These are phyloP conservation scores for Euphorbia schlechtendalii DNA, from an alignment of 441 rosid species.

Conservation along the genomic window DNA sequence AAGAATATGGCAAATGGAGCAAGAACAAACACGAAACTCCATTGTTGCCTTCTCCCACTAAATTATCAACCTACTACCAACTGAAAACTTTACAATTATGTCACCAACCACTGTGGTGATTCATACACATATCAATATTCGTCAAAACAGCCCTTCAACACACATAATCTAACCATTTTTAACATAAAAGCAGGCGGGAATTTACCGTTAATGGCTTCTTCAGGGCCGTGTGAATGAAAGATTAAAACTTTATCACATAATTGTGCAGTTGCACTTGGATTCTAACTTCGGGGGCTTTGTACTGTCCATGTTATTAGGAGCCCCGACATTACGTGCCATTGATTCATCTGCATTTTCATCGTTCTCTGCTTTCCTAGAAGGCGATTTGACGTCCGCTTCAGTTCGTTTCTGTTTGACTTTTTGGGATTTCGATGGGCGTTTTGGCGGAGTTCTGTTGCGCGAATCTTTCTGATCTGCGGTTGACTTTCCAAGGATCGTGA, in stretches of 20 bases:
- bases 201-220: conserved; percentile 8
- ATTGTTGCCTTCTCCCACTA: conserved; percentile 22
- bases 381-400: conserved; percentile 44
- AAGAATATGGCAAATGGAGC: conserved; percentile 38
- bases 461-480: conserved; percentile 44
- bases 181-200: conserved; percentile 29
- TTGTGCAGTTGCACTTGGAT: conserved; percentile 95
- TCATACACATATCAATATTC: conserved; percentile 37
- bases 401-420: conserved; percentile 50
- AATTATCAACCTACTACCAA: conserved; percentile 29
- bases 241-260: conserved; percentile 52
- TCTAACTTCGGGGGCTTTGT: conserved; percentile 81
- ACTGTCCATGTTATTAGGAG: conserved; percentile 53
- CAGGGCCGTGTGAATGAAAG: conserved; percentile 19
- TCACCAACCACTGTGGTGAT: conserved; percentile 34
- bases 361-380: conserved; percentile 41
- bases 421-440: conserved; percentile 42
- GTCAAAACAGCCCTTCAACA: conserved; percentile 38
- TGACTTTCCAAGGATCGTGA: conserved; percentile 65
- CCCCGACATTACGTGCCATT: conserved; percentile 48
- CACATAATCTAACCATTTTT: conserved; percentile 12
- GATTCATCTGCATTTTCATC: conserved; percentile 69
- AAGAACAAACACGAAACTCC: conserved; percentile 32
- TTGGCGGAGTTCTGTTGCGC: conserved; percentile 43
- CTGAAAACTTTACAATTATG: conserved; percentile 56